phyloP scores from a whole-genome alignment of 2,329 filamentous ascomycete genomes.

The Penicillium griseofulvum region DNA sequence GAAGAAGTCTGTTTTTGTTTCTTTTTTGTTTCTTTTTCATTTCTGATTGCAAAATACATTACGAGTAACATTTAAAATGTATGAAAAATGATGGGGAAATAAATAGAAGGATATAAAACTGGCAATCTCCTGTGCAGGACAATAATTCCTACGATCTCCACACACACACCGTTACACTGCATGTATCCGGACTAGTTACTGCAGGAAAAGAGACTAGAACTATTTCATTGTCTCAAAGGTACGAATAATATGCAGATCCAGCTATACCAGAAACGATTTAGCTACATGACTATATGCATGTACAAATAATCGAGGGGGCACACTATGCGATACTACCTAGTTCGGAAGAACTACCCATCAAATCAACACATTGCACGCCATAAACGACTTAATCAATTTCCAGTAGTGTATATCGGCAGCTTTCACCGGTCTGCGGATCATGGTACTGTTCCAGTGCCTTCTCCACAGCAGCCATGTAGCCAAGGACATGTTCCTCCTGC shows the following conservation, averaged over 20 bases:
- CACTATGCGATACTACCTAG: background rate
- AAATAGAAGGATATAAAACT: too few species aligned
- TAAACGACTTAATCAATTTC: slow-evolving; percentile 33
- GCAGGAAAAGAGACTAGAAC: background rate
- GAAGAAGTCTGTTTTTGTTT: too few species aligned
- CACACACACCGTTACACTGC: background rate
- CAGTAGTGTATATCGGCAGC: slow-evolving; percentile 37
- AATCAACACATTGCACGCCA: background rate
- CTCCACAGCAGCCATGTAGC: slow-evolving; percentile 76
- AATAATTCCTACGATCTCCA: too few species aligned
- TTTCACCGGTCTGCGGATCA: slow-evolving; percentile 32
- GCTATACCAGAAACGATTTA: background rate
- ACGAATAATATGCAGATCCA: background rate
- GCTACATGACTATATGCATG: too few species aligned
- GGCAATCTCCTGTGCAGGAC: too few species aligned
- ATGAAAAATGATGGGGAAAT: too few species aligned
- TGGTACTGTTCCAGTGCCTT: slow-evolving; percentile 60
- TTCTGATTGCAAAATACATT: too few species aligned
- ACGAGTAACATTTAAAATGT: too few species aligned
- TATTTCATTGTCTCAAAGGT: background rate
- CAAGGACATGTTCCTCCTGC: slow-evolving; percentile 84
- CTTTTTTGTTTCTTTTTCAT: too few species aligned
- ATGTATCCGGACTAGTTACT: background rate
- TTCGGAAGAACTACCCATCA: background rate
- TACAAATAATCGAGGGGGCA: background rate